These are phyloP conservation scores for Metschnikowia picachoensis DNA, from an alignment of 805 yeast species.

Conservation along the genomic window DNA sequence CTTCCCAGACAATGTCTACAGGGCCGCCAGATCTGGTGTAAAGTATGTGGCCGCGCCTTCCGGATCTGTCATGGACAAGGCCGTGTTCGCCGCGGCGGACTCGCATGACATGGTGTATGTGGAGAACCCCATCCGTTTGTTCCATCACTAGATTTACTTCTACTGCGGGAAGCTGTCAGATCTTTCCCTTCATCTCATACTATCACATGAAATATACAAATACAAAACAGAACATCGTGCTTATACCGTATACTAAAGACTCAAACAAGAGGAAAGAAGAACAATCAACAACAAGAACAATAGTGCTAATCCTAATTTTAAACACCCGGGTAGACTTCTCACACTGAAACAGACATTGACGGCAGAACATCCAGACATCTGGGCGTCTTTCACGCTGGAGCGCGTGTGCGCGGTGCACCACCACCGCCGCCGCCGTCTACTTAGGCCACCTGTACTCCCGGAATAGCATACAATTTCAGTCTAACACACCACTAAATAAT, in stretches of 20 bases:
- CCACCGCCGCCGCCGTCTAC: not conserved
- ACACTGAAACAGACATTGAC: no score
- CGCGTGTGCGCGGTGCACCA: not conserved
- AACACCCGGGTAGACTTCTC: no score
- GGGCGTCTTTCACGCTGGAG: not conserved
- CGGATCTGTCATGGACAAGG: constrained; percentile 97
- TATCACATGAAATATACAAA: no score
- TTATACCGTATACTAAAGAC: no score
- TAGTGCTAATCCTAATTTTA: no score
- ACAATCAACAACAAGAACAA: no score
- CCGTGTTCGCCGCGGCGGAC: constrained; percentile 94
- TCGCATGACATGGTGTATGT: constrained; percentile 85
- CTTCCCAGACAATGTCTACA: constrained; percentile 97
- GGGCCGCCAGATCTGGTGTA: constrained; percentile 96
- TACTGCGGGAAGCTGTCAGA: not conserved
- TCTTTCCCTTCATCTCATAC: not conserved
- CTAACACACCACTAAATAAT: constrained; percentile 14
- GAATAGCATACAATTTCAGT: not conserved
- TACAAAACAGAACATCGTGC: no score
- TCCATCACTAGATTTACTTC: constrained; percentile 71
- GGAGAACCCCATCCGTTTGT: constrained; percentile 94
- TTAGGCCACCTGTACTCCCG: constrained; percentile 10
- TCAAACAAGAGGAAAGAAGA: no score
- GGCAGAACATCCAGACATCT: not conserved
- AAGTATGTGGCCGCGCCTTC: constrained; percentile 95